These are phyloP conservation scores for Zoysia pacifica DNA, from an alignment of 176 grass and related monocot species.

Conservation along the genomic window DNA sequence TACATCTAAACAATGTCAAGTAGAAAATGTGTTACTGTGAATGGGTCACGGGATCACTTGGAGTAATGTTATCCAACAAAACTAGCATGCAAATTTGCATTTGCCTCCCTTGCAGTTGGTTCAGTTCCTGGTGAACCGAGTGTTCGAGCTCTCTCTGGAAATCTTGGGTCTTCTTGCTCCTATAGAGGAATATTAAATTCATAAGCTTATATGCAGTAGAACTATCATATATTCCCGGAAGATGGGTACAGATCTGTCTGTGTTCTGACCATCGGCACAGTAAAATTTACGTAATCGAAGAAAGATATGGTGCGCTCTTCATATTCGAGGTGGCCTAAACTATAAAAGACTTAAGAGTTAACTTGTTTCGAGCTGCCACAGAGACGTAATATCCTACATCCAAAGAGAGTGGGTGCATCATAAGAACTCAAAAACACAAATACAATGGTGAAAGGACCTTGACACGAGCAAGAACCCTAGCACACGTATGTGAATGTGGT, in stretches of 20 bases:
- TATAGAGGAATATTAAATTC: slow-evolving; percentile 42
- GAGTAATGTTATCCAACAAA: slow-evolving; percentile 82
- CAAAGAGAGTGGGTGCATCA: too few relatives aligned
- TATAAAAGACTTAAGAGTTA: too few relatives aligned
- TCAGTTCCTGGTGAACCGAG: slow-evolving; percentile 60
- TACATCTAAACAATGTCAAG: slow-evolving; percentile 24
- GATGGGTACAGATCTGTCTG: slow-evolving; percentile 3
- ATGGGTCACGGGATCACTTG: slow-evolving; percentile 48
- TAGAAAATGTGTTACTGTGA: slow-evolving; percentile 70
- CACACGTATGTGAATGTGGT: too few relatives aligned
- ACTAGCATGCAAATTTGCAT: slow-evolving; percentile 70
- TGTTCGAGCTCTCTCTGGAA: slow-evolving; percentile 82
- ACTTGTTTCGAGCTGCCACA: too few relatives aligned
- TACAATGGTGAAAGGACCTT: too few relatives aligned
- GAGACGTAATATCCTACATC: too few relatives aligned
- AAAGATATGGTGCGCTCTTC: too few relatives aligned
- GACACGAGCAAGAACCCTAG: too few relatives aligned
- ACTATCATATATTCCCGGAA: slow-evolving; percentile 24
- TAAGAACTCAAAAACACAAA: too few relatives aligned
- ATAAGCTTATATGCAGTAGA: slow-evolving; percentile 19
- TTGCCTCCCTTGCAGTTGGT: slow-evolving; percentile 61
- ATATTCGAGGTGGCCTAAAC: too few relatives aligned
- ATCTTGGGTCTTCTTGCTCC: slow-evolving; percentile 80
- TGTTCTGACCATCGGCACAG: too few relatives aligned
- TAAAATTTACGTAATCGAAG: too few relatives aligned